Base-by-base conservation (phyloP, 169 alveolate genomes). In the Toxoplasma gondii region DNA sequence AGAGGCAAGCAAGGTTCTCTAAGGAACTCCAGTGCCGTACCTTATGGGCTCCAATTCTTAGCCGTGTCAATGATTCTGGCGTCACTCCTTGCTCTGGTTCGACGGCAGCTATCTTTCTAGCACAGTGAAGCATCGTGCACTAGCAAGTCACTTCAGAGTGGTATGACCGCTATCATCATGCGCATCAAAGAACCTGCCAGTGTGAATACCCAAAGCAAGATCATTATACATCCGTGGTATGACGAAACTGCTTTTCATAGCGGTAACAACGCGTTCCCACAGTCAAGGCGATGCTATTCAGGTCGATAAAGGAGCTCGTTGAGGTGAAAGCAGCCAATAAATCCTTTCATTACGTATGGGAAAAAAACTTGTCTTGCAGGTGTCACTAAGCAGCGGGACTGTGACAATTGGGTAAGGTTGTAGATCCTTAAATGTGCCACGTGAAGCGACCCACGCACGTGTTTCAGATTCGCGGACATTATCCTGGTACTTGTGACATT, bases 331-430 rank as follows among this genome's bases (percentile, higher is more conserved):
- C 87, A 31, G 24, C 22, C 1, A 31, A 24, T 7, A 29, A 29
- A 24, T 10, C 27, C 12, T 64, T 29, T 19, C n/a, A 64, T 4
- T 64, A 29, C n/a, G 0, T 0, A 24, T 19, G 16, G 78, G n/a
- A 29, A 31, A n/a, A 22, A 16, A 34, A 78, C 24, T 31, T 27
- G 45, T 39, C 29, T 4, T 31, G 53, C 45, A 78, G 87, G 87
- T 78, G 43, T 78, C 87, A 34, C 87, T 78, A 34, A 31, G 45
- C 53, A 34, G 45, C 45, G 87, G 87, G 87, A 78, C 87, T 78
- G 87, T 78, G 31, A 78, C 87, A 39, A n/a, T 78, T 39, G 87
- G 45, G 87, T 78, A 39, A 78, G 44, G 27, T 34, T 5, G 41
- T 78, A 39, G 27, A 10, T 24, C 24, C 87, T 7, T 12, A 34